A percentile compares a stretch with the other conserved stretches of the same genome.
These are phyloP conservation scores for Plasmodium falciparum DNA, from an alignment of 169 alveolate genomes.

Conservation along the genomic window DNA sequence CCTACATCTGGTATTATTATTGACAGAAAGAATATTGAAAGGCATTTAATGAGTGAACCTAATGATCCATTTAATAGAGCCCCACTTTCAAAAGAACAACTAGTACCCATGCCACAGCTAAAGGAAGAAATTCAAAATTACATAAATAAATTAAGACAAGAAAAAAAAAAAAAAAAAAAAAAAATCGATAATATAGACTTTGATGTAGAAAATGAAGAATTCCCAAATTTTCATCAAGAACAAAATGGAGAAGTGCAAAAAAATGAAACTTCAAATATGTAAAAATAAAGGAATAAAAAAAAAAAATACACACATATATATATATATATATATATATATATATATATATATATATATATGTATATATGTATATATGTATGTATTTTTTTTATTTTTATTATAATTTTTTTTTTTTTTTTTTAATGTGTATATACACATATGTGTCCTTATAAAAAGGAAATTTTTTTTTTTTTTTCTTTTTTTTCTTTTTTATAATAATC, in stretches of 20 bases:
- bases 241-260: not conserved
- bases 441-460: too few relatives aligned
- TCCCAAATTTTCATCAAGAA: not conserved
- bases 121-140: conserved; percentile 86
- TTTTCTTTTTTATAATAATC: too few relatives aligned
- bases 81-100: conserved; percentile 90
- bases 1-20: conserved; percentile 92
- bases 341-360: too few relatives aligned
- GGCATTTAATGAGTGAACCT: conserved; percentile 93
- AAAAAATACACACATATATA: too few relatives aligned
- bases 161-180: conserved; percentile 47
- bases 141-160: conserved; percentile 75
- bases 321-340: too few relatives aligned
- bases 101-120: conserved; percentile 91
- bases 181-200: conserved; percentile 14
- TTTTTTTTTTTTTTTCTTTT: too few relatives aligned
- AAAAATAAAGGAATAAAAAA: not conserved
- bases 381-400: too few relatives aligned
- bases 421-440: too few relatives aligned
- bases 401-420: too few relatives aligned
- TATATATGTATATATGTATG: too few relatives aligned
- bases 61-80: conserved; percentile 94
- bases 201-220: conserved; percentile 16
- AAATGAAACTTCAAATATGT: not conserved
- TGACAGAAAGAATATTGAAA: conserved; percentile 93